Evolutionary conservation across 495 filamentous ascomycete genomes (phyloP).

Genomic region (Thermochaetoides thermophila): DNA sequence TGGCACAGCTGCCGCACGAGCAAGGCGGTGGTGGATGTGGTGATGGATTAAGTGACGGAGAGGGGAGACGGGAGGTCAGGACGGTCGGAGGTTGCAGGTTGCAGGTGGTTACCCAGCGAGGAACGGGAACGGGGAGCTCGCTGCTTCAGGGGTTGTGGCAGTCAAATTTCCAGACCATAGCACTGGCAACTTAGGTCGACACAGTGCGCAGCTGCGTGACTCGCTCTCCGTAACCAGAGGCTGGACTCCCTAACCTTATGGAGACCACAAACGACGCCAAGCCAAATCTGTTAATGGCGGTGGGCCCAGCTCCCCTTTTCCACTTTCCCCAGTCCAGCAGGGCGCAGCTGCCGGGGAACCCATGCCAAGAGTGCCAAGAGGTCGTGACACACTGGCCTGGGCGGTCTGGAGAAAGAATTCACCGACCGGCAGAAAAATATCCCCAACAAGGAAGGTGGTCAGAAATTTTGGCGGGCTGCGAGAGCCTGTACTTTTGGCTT

Average conservation of each 20-base stretch:
- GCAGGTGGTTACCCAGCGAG: constrained; percentile 12
- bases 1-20: too few species aligned
- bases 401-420: constrained; percentile 18
- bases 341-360: too few species aligned
- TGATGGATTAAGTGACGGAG: too few species aligned
- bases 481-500: too few species aligned
- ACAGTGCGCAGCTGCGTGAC: constrained; percentile 10
- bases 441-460: constrained; percentile 2
- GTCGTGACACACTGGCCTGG: constrained; percentile 3
- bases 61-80: constrained; percentile 3
- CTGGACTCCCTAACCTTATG: too few species aligned
- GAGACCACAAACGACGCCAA: too few species aligned
- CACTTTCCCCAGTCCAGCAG: constrained; percentile 16
- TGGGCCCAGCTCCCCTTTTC: constrained; percentile 15
- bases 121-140: constrained; percentile 15
- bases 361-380: constrained; percentile 6
- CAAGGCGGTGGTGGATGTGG: too few species aligned
- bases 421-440: constrained; percentile 20
- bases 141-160: constrained; percentile 24
- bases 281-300: too few species aligned
- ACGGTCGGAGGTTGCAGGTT: constrained; percentile 10
- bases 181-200: constrained; percentile 10
- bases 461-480: constrained; percentile 11
- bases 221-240: too few species aligned
- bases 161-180: constrained; percentile 26